Evolutionary conservation across 129 eudicot genomes (phyloP), one percentile per base, ranked within the genome.

Genomic region (Heracleum sosnowskyi): DNA sequence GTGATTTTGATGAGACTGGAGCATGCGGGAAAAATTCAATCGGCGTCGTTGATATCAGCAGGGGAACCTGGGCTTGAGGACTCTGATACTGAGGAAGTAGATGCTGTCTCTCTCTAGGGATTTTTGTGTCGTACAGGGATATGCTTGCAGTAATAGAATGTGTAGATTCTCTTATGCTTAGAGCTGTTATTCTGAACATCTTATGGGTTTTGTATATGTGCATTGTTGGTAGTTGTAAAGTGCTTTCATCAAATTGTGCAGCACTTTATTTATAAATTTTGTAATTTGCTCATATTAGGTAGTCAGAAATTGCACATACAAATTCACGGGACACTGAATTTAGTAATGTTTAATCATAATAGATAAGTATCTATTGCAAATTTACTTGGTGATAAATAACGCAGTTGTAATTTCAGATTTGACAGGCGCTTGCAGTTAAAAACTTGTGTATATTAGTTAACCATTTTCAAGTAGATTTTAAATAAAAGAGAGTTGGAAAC

Each of bases 1-100:
- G 98, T 95, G 22, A 91, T 95, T 80, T 85, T 95, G 84, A 95
- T 95, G 98, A 79, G 98, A 79, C 96, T 95, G 70, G 98, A 95
- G 74, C 87, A 88, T 83, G 90, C 90, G 20, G 98, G 98, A 8
- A 95, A 95, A 85, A 95, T 95, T 74, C 97, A 91, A 62, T 95
- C 97, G 11, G 96, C 97, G 72, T 95, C 98, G 6, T 84, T 95
- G 81, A 91, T 95, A 44, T 86, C 97, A 17, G 91, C 92, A 45
- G 77, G 96, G 20, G 96, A 87, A 77, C 49, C 86, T 5, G 96
- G 84, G 44, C 12, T 79, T 0, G 90, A 84, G 72, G 82, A 87
- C 68, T 87, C 47, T 11, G 96, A 86, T 34, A 4, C 81, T 0
- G 92, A 87, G 62, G 83, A 87, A 69, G 85, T 15, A 62, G 84